phyloP scores from a whole-genome alignment of 2,329 filamentous ascomycete genomes.

The Plenodomus lindquistii region DNA sequence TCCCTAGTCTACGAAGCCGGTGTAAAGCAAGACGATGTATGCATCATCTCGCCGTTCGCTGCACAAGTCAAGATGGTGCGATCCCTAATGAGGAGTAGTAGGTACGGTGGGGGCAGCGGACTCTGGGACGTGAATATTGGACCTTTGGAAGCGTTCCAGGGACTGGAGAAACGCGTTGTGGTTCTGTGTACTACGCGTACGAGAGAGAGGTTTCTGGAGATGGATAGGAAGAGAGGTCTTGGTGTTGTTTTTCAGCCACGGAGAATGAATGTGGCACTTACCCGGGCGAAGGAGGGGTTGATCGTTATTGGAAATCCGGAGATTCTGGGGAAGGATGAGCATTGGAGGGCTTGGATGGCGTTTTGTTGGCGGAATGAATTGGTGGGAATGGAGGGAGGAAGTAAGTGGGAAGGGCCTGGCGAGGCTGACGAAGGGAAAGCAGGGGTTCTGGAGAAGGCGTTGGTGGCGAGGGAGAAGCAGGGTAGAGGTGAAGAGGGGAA shows the following conservation, averaged over 20 bases:
- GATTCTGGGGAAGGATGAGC: slow-evolving; percentile 42
- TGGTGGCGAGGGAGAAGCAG: slow-evolving; percentile 25
- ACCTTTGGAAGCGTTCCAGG: slow-evolving; percentile 53
- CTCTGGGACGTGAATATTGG: slow-evolving; percentile 50
- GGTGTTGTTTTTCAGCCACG: slow-evolving; percentile 46
- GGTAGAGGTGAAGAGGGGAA: background rate
- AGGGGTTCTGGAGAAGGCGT: slow-evolving; percentile 32
- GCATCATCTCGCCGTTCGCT: slow-evolving; percentile 52
- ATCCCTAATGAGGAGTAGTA: slow-evolving; percentile 32
- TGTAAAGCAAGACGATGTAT: slow-evolving; percentile 44
- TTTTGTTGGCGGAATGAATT: slow-evolving; percentile 47
- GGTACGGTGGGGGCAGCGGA: slow-evolving; percentile 14
- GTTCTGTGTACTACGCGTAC: slow-evolving; percentile 51
- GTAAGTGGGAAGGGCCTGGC: slow-evolving; percentile 3
- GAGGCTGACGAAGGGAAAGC: slow-evolving; percentile 9
- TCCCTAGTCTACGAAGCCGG: slow-evolving; percentile 26
- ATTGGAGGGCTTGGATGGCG: slow-evolving; percentile 44
- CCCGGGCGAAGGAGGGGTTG: slow-evolving; percentile 49
- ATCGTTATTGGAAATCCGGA: slow-evolving; percentile 49
- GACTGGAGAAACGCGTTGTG: slow-evolving; percentile 49
- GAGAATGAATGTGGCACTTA: slow-evolving; percentile 52
- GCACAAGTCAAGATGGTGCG: slow-evolving; percentile 51
- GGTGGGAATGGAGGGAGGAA: slow-evolving; percentile 20
- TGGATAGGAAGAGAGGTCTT: slow-evolving; percentile 33
- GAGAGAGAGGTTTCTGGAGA: slow-evolving; percentile 35